Conservation (phyloP, 2,329 filamentous ascomycete genomes). For the Monilinia laxa region DNA sequence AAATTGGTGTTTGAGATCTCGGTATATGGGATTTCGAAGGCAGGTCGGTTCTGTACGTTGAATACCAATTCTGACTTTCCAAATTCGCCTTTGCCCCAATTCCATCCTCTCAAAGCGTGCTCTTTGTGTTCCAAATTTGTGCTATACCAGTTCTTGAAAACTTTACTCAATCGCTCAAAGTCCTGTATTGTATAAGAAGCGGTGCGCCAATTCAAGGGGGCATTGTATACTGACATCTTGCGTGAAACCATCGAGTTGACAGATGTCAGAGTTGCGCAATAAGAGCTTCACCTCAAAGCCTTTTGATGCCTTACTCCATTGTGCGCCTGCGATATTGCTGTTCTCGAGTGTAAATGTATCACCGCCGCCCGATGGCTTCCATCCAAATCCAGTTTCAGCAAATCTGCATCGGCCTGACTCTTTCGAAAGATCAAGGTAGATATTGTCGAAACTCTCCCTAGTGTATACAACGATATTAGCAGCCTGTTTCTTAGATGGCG, state of each 20-base stretch:
- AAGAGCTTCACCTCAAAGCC: slow-evolving; percentile 93
- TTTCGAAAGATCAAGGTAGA: slow-evolving; percentile 93
- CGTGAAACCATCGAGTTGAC: slow-evolving; percentile 93
- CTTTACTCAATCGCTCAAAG: slow-evolving; percentile 83
- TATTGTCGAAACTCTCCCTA: slow-evolving; percentile 93
- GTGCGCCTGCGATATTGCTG: slow-evolving; percentile 78
- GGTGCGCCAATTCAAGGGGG: slow-evolving; percentile 14
- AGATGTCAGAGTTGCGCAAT: slow-evolving; percentile 77
- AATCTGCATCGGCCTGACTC: slow-evolving; percentile 91
- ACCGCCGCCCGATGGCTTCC: slow-evolving; percentile 85
- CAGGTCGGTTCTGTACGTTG: slow-evolving; percentile 93
- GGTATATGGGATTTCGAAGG: slow-evolving; percentile 95
- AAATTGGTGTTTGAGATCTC: slow-evolving; percentile 98
- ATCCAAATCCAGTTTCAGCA: slow-evolving; percentile 89
- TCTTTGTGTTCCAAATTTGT: slow-evolving; percentile 89
- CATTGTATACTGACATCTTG: slow-evolving; percentile 60
- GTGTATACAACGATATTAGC: slow-evolving; percentile 24
- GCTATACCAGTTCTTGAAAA: slow-evolving; percentile 98
- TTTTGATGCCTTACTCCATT: slow-evolving; percentile 92
- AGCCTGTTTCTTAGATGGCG: background rate
- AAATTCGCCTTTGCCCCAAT: slow-evolving; percentile 98
- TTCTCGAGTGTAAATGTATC: slow-evolving; percentile 93
- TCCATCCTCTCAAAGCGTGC: slow-evolving; percentile 94
- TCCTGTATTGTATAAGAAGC: slow-evolving; percentile 53
- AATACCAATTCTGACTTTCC: slow-evolving; percentile 92